phyloP scores from a whole-genome alignment of 176 grass and related monocot species.

The Carex scoparia region DNA sequence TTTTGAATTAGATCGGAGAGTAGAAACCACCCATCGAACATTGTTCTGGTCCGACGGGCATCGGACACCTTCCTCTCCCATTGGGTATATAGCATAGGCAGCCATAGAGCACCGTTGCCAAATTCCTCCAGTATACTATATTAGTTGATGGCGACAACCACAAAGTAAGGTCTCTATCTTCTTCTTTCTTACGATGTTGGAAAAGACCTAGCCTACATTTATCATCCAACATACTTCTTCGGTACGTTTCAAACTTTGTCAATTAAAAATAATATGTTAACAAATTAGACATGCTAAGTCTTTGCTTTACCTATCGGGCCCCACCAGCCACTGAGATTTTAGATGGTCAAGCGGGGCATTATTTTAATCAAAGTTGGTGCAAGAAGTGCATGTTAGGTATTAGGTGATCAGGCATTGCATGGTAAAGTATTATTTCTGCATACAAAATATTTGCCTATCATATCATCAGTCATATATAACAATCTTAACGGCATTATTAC shows the following conservation, averaged over 20 bases:
- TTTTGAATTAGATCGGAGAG: no score
- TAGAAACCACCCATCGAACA: no score
- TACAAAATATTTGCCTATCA: neutral
- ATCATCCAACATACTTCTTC: conserved; percentile 11
- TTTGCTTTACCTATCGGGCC: neutral
- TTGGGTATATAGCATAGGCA: no score
- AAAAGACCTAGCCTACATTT: conserved; percentile 12
- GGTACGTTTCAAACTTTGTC: conserved; percentile 17
- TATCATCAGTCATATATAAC: neutral
- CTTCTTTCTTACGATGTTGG: conserved; percentile 13
- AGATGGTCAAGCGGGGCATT: neutral
- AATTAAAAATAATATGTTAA: conserved; percentile 2
- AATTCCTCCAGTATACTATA: neutral
- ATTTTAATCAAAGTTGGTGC: conserved; percentile 24
- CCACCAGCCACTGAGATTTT: conserved; percentile 14
- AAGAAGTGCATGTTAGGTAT: conserved; percentile 22
- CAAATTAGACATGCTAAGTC: neutral
- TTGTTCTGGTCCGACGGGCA: no score
- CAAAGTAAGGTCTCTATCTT: conserved; percentile 4
- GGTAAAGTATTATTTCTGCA: neutral
- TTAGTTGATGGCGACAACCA: conserved; percentile 20
- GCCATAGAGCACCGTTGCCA: neutral
- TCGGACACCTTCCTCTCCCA: no score
- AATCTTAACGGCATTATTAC: neutral
- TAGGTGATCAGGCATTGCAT: neutral